These are phyloP conservation scores for Cyclostephanos invisitatus DNA, from an alignment of 108 stramenopile species.

Conservation along the genomic window DNA sequence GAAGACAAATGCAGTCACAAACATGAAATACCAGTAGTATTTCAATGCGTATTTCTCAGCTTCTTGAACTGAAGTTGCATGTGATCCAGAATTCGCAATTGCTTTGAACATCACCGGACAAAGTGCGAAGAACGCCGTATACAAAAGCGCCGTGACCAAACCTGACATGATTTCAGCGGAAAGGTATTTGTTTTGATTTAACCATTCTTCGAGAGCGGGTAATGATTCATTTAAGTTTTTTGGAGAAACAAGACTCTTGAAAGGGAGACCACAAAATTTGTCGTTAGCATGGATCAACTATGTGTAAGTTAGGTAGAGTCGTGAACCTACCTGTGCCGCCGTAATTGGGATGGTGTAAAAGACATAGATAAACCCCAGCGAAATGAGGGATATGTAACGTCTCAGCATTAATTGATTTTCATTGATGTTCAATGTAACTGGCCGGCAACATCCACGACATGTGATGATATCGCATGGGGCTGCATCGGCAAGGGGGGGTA, in stretches of 20 bases:
- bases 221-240: constrained; percentile 48
- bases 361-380: constrained; percentile 64
- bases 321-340: constrained; percentile 11
- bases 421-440: constrained; percentile 82
- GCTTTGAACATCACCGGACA: constrained; percentile 88
- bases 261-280: background rate
- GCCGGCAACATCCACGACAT: constrained; percentile 85
- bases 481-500: constrained; percentile 87
- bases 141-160: constrained; percentile 66
- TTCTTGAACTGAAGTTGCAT: constrained; percentile 67
- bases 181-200: constrained; percentile 28
- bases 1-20: constrained; percentile 79
- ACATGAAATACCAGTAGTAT: constrained; percentile 91
- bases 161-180: constrained; percentile 62
- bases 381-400: constrained; percentile 51
- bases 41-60: constrained; percentile 70
- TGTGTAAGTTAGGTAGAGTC: background rate
- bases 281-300: constrained; percentile 9
- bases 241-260: constrained; percentile 46
- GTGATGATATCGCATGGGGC: constrained; percentile 69
- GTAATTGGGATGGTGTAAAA: constrained; percentile 84
- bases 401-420: constrained; percentile 71
- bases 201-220: constrained; percentile 51
- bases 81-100: constrained; percentile 84
- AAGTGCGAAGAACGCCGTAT: constrained; percentile 72